A percentile compares a stretch with the other conserved stretches of the same genome.
Conservation (phyloP, 1,139 yeast genomes). For the Magnusiomyces sp. region DNA sequence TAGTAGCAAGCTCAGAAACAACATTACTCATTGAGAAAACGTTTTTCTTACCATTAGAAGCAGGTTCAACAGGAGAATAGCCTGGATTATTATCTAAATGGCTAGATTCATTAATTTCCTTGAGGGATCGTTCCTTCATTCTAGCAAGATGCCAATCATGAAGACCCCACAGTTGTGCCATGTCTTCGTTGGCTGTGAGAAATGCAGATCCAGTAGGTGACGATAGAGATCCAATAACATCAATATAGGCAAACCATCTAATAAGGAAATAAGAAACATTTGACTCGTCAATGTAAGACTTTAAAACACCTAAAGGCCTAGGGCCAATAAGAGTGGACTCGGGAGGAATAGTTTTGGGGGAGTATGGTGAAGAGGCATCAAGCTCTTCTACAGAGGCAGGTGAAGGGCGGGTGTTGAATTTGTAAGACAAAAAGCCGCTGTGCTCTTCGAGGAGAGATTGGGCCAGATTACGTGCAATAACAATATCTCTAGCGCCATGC, state of each 20-base stretch:
- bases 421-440: neutral
- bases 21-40: neutral
- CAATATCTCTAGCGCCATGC: constrained; percentile 61
- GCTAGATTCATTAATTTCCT: constrained; percentile 5
- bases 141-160: constrained; percentile 18
- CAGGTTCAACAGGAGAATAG: neutral
- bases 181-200: constrained; percentile 20
- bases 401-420: neutral
- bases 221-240: constrained; percentile 52
- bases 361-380: neutral
- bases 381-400: neutral
- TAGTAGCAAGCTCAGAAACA: too few species aligned
- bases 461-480: constrained; percentile 48
- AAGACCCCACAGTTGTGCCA: constrained; percentile 24
- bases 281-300: constrained; percentile 25
- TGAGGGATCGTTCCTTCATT: constrained; percentile 8
- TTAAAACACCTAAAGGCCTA: constrained; percentile 21
- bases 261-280: constrained; percentile 52
- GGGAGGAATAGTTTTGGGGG: neutral
- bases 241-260: constrained; percentile 67
- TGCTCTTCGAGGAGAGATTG: constrained; percentile 6
- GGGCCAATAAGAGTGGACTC: constrained; percentile 18
- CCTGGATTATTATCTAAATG: neutral
- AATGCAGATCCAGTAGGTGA: constrained; percentile 25
- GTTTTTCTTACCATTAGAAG: neutral